Percentiles rank a stretch among this genome's conserved stretches.
Conservation (phyloP, 257 asterid species). For the Parsonsia alboflavescens region DNA sequence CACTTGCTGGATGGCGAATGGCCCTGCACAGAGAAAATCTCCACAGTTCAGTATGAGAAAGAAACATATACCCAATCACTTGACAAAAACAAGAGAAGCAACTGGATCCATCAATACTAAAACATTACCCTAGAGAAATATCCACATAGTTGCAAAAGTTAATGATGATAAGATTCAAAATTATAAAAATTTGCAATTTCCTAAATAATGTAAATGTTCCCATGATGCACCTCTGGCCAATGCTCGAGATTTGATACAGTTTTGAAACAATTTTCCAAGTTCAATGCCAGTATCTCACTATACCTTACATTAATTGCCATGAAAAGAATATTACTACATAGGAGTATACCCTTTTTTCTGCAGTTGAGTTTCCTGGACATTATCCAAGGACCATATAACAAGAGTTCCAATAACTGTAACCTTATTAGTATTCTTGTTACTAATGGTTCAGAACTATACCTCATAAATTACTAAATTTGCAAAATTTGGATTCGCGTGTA, state of each 20-base stretch:
- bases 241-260: no score
- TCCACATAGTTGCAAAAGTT: not conserved
- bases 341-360: no score
- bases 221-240: no score
- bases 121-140: not conserved
- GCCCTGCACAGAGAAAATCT: slow-evolving; percentile 50
- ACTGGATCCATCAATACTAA: not conserved
- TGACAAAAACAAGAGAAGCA: not conserved
- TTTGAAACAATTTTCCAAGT: no score
- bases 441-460: not conserved
- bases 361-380: no score
- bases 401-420: no score
- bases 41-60: slow-evolving; percentile 10
- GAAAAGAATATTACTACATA: no score
- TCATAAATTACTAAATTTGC: not conserved
- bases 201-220: no score
- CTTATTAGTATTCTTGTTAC: no score
- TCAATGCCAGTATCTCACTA: no score
- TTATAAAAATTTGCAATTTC: not conserved
- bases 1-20: slow-evolving; percentile 97
- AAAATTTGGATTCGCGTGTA: not conserved
- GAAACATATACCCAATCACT: not conserved
- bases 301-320: no score
- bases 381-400: no score
- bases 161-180: not conserved